Percentiles rank a stretch among this genome's conserved stretches.
Conservation (phyloP, 208 protist species). For the Leishmania braziliensis region DNA sequence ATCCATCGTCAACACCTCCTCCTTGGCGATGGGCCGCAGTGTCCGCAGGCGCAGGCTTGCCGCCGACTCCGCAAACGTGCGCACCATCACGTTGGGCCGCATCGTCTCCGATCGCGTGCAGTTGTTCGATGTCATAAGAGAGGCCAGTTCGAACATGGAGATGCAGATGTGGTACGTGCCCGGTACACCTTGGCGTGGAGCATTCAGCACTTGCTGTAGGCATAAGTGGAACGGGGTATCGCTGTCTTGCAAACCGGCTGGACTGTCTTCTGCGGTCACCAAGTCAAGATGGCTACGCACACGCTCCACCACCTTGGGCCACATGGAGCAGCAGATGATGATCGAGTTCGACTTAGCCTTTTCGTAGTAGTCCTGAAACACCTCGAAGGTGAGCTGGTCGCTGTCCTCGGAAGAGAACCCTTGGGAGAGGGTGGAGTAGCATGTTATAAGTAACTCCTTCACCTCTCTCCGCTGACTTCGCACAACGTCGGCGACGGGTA, state of each 20-base stretch:
- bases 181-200: slow-evolving; percentile 46
- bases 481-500: slow-evolving; percentile 36
- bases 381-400: slow-evolving; percentile 48
- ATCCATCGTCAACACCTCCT: slow-evolving; percentile 26
- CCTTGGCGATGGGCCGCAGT: slow-evolving; percentile 28
- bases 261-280: slow-evolving; percentile 33
- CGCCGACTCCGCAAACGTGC: slow-evolving; percentile 35
- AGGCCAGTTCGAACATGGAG: slow-evolving; percentile 58
- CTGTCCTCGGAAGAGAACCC: slow-evolving; percentile 54
- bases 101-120: slow-evolving; percentile 14
- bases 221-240: slow-evolving; percentile 21
- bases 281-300: slow-evolving; percentile 47
- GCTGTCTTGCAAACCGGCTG: slow-evolving; percentile 6
- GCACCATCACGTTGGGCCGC: slow-evolving; percentile 34
- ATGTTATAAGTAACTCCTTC: slow-evolving; percentile 31
- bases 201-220: slow-evolving; percentile 31
- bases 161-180: slow-evolving; percentile 60
- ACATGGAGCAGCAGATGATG: slow-evolving; percentile 46
- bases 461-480: slow-evolving; percentile 22
- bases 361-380: slow-evolving; percentile 73
- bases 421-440: slow-evolving; percentile 36
- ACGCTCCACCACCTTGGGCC: slow-evolving; percentile 46
- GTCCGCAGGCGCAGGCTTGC: slow-evolving; percentile 34
- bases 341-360: slow-evolving; percentile 67
- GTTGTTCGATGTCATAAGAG: slow-evolving; percentile 36